Base-by-base conservation (phyloP, 1,139 yeast genomes). In the Hyphopichia pseudoburtonii region DNA sequence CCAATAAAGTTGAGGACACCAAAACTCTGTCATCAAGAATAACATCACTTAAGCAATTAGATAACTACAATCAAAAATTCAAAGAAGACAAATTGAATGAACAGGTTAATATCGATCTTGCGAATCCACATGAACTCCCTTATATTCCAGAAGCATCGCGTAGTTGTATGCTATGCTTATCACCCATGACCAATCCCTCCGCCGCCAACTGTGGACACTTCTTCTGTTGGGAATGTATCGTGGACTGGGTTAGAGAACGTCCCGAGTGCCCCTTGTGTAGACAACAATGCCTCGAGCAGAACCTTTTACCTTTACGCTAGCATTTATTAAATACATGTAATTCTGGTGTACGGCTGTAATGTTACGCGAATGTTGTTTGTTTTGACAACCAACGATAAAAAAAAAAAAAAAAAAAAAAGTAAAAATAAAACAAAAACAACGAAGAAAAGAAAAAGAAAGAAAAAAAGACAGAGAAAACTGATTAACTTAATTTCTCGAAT, bases 251-350 rank as follows among this genome's bases (percentile, higher is more conserved):
- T 38, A 69, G 88, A 44, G 96, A 89, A 39, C 78, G 79, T 48
- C 83, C 90, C 0, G 97, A 89, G 53, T 92, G 98, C 56, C 97
- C 98, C 0, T 66, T 92, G 26, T 92, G 98, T 53, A 64, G 98
- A 43, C 95, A 83, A 46, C 73, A 69, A 32, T 78, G 92, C 43
- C 66, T 73, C 30, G 90, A 85, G 50, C 94, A 87, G 58, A 81
- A 86, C 50, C 62, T 90, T 34, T 63, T 90, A 34, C 87, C 92
- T 0, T 57, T 89, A 39, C 70, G 76, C 43, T 82, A 51, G 61
- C 24, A n/a, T n/a, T n/a, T n/a, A n/a, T n/a, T n/a, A n/a, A n/a
- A n/a, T n/a, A n/a, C n/a, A n/a, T n/a, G 14, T 25, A n/a, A 25
- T 25, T 7, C 17, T 27, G 30, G 30, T 8, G 30, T n/a, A n/a